Percentiles rank a stretch among this genome's conserved stretches.
phyloP scores from a whole-genome alignment of 2,329 filamentous ascomycete genomes.

The Colletotrichum plurivorum region DNA sequence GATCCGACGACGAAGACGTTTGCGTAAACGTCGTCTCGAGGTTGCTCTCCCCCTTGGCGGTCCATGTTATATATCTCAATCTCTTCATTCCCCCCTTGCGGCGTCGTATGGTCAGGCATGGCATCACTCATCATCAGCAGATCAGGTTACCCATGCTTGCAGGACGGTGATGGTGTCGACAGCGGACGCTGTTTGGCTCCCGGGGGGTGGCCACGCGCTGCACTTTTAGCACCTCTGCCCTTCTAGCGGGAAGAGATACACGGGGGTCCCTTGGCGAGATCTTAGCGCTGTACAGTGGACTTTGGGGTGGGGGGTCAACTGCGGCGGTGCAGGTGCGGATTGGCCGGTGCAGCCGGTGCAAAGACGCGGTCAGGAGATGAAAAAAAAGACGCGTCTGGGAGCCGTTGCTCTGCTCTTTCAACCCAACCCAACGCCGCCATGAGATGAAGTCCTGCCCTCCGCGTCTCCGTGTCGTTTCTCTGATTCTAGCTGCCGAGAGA shows the following conservation, averaged over 20 bases:
- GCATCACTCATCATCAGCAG: neutral
- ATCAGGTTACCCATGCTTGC: slow-evolving; percentile 34
- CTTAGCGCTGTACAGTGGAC: neutral
- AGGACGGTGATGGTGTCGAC: neutral
- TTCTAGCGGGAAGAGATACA: slow-evolving; percentile 1
- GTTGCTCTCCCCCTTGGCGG: too few relatives aligned
- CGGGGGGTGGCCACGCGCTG: slow-evolving; percentile 16
- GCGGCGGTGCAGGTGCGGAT: slow-evolving; percentile 21
- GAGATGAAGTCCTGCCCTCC: neutral
- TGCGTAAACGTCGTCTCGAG: too few relatives aligned
- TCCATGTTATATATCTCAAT: too few relatives aligned
- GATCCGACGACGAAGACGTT: too few relatives aligned
- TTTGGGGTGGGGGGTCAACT: slow-evolving; percentile 9
- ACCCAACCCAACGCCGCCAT: neutral
- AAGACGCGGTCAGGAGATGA: neutral
- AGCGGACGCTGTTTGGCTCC: slow-evolving; percentile 22
- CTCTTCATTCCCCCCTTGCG: neutral
- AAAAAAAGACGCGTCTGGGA: slow-evolving; percentile 22
- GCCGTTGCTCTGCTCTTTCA: too few relatives aligned
- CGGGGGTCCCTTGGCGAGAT: slow-evolving; percentile 26
- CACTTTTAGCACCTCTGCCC: slow-evolving; percentile 4
- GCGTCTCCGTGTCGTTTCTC: neutral
- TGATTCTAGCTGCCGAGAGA: slow-evolving; percentile 16
- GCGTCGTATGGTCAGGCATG: neutral
- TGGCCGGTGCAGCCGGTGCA: slow-evolving; percentile 1